Evolutionary conservation across 345 rosid genomes (phyloP).

Genomic region (Brassica juncea): DNA sequence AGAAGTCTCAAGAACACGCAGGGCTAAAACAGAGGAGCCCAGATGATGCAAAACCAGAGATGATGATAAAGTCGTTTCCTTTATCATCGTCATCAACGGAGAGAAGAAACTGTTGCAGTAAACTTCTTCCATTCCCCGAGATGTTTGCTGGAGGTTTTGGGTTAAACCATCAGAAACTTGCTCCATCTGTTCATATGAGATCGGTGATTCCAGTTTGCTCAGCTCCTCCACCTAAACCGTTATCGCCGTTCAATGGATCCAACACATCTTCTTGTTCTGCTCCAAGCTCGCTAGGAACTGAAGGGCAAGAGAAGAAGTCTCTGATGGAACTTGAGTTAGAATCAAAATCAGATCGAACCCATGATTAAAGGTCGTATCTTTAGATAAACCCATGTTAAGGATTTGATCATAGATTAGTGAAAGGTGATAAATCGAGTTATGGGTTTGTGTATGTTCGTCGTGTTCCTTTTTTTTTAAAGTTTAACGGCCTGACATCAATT

Average conservation of each 20-base stretch:
- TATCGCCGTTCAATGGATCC: background rate
- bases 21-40: constrained; percentile 37
- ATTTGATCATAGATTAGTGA: background rate
- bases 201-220: constrained; percentile 82
- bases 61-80: constrained; percentile 16
- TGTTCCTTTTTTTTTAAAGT: constrained; percentile 29
- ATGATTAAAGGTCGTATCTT: constrained; percentile 26
- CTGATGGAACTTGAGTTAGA: background rate
- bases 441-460: constrained; percentile 35
- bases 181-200: constrained; percentile 75
- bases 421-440: background rate
- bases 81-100: constrained; percentile 23
- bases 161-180: constrained; percentile 42
- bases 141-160: constrained; percentile 34
- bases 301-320: constrained; percentile 8
- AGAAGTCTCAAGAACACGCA: constrained; percentile 39
- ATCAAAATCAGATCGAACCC: constrained; percentile 7
- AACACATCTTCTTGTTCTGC: background rate
- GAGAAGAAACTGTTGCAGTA: constrained; percentile 35
- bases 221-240: constrained; percentile 48
- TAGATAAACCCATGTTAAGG: constrained; percentile 24
- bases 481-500: constrained; percentile 42
- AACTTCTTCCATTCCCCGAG: constrained; percentile 38
- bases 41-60: constrained; percentile 10
- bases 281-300: background rate